Base-by-base conservation (phyloP, 306 rosid species). In the Boehmeria nivea region DNA sequence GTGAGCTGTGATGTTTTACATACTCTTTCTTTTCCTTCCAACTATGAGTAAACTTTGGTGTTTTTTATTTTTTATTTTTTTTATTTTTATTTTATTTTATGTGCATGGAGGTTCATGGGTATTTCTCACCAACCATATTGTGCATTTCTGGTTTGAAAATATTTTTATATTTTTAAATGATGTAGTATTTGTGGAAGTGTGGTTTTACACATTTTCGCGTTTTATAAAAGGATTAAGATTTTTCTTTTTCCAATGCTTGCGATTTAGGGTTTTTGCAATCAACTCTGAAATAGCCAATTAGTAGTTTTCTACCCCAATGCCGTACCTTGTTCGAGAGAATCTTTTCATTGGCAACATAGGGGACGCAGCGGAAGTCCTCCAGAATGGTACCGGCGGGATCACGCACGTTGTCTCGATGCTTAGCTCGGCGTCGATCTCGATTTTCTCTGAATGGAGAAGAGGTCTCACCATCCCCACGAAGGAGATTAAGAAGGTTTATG, bases 401-500 rank as follows among this genome's bases (percentile, higher is more conserved):
- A 84, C 87, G 1, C 96, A 82, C 61, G 62, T 91, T 25, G 80
- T 91, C 27, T 91, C 99, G 4, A 77, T 91, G 56, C 96, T 87
- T 19, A 87, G 93, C 59, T 82, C 96, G 18, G 87, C 78, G 10
- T 82, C 96, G 1, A 73, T 84, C 12, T 82, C 95, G 6, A 80
- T 87, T 66, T 91, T 91, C 78, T 76, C 94, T 0, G 93, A 82
- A 54, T 91, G 89, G 96, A 79, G 81, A 25, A 58, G 67, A 18
- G 45, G 61, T 15, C 15, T 91, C 22, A 61, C 61, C 22, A 73
- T 91, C 67, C 84, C 95, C 9, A 54, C 74, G 15, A 83, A 77
- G 69, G 93, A 82, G 39, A 91, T 84, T 44, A 56, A 60, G 66
- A 77, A 71, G 64, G 81, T 75, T 22, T 76, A 81, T 59, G 89